Evolutionary conservation across 148 eudicot genomes (phyloP), one percentile per base, ranked within the genome.

Genomic region (Oxyria digyna): DNA sequence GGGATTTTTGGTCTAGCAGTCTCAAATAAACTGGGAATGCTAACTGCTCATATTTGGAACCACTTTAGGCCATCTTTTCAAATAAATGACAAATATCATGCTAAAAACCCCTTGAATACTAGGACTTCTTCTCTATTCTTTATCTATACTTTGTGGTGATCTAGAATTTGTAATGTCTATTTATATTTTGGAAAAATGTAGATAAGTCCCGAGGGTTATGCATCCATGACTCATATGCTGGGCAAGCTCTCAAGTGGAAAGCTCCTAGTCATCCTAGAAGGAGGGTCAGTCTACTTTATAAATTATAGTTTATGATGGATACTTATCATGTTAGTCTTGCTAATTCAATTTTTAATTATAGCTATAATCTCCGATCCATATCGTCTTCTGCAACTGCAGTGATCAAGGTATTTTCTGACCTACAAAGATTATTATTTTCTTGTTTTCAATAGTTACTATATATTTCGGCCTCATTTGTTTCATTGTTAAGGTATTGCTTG

Each of bases 351-450:
- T 67, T 64, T 69, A 69, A n/a, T n/a, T 70, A 77, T 90, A 94
- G 99, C 73, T 94, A 94, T 76, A 94, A 94, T 79, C 87, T 94
- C 43, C 93, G 99, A 20, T 94, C 99, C 72, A 94, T 94, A 79
- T 94, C 99, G 43, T 84, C 99, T n/a, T 94, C 99, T 52, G 96
- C 99, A 27, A 82, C 91, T 20, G 85, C 92, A 41, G 99, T 94
- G 29, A 88, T 94, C 65, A 84, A 94, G 96, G 99, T 94, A 78
- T 27, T 3, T 69, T 48, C n/a, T 13, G 62, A 32, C 31, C 37
- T 70, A 13, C 35, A 14, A 37, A 17, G 50, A 38, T 8, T 27
- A 6, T 0, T 69, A 13, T 13, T 72, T 5, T 11, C 66, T 42
- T 46, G 31, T 29, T 45, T 66, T 52, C 45, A 40, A 13, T 55